Conservation (phyloP, 768 basidiomycete species). For the Pleurotus tuber-regium region DNA sequence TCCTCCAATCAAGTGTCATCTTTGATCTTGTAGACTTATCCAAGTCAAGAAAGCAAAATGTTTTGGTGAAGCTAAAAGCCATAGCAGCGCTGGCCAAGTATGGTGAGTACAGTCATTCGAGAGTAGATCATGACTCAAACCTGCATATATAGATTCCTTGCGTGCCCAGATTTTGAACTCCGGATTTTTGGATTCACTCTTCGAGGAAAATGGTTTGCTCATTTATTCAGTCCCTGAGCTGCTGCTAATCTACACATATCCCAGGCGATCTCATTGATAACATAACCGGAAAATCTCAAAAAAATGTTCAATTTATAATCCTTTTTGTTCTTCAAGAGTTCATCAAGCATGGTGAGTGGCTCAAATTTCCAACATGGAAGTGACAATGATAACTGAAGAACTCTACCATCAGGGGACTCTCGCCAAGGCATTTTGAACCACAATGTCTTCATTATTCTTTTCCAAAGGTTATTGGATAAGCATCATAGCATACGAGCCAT, state of each 20-base stretch:
- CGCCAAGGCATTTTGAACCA: not conserved
- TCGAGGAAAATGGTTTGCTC: not conserved
- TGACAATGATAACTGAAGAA: not conserved
- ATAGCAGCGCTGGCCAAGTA: not conserved
- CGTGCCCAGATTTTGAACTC: not conserved
- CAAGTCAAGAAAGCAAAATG: not conserved
- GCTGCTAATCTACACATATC: not conserved
- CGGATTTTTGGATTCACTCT: constrained; percentile 1
- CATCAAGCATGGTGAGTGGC: not conserved
- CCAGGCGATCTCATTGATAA: not conserved
- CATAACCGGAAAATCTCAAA: not conserved
- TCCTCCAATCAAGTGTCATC: not conserved
- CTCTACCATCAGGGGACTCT: not conserved
- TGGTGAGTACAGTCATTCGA: not conserved
- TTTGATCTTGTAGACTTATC: not conserved
- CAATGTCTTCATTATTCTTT: not conserved
- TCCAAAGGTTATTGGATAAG: not conserved
- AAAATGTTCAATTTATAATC: not conserved
- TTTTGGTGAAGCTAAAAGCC: not conserved
- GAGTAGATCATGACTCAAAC: not conserved
- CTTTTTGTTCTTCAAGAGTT: not conserved
- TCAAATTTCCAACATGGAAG: not conserved
- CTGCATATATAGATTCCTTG: not conserved
- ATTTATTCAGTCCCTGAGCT: not conserved
- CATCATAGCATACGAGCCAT: not conserved